Conservation (phyloP, 2,329 filamentous ascomycete species). For the Colletotrichum cordylinicola region DNA sequence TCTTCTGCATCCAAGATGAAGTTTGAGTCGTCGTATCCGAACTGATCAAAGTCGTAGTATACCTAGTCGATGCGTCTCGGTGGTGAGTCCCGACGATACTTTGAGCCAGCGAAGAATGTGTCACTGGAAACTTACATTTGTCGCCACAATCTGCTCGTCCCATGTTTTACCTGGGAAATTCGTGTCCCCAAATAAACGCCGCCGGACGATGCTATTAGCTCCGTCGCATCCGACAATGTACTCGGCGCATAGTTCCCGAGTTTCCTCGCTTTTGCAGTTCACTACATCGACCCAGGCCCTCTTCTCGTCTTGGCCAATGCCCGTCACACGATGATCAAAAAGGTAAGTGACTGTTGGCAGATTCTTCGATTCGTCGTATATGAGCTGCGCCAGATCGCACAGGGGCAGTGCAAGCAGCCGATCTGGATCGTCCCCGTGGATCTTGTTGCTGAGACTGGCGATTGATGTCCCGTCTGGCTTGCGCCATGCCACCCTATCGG, state of each 20-base stretch:
- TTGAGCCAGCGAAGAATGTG: background rate
- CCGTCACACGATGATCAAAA: constrained; percentile 52
- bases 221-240: constrained; percentile 64
- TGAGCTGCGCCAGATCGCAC: constrained; percentile 45
- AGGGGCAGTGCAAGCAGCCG: constrained; percentile 43
- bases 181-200: constrained; percentile 53
- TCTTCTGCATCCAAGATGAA: constrained; percentile 67
- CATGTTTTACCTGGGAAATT: constrained; percentile 64
- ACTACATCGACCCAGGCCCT: constrained; percentile 50
- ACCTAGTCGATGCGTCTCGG: background rate
- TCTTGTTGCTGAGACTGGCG: constrained; percentile 38
- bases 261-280: constrained; percentile 33
- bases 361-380: constrained; percentile 42
- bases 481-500: constrained; percentile 45
- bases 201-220: constrained; percentile 52
- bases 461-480: constrained; percentile 37
- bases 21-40: constrained; percentile 59
- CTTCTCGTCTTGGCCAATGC: constrained; percentile 49
- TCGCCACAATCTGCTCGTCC: constrained; percentile 65
- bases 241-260: constrained; percentile 46
- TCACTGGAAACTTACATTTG: constrained; percentile 49
- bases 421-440: constrained; percentile 43
- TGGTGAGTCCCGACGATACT: background rate
- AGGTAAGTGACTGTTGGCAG: constrained; percentile 39
- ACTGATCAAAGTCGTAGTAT: constrained; percentile 63